Evolutionary conservation across 1,139 yeast genomes (phyloP), one percentile per base, ranked within the genome.

Genomic region (Kodamaea alishanica): DNA sequence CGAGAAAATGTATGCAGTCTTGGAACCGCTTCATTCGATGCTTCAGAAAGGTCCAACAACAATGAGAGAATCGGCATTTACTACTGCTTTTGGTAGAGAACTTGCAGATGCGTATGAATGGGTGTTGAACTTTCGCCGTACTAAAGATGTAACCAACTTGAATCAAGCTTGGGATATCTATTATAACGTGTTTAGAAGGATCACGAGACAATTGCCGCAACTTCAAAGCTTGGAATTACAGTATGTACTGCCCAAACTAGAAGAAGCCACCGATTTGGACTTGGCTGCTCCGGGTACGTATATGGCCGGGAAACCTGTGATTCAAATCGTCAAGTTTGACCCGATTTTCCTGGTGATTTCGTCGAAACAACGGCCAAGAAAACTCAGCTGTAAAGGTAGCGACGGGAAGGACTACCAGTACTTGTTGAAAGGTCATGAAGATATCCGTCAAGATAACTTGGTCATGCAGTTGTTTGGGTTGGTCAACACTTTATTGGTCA

Each of bases 151-250:
- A 33, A 84, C 95, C 23, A 90, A 89, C 52, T 67, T 94, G 58
- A 90, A 90, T 54, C 97, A 90, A 60, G 97, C 97, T 0, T 92
- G 98, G 98, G 97, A 92, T 60, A 83, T 90, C 23, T 92, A 92
- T 57, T 90, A 90, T 59, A 85, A 85, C 49, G 96, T 92, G 3
- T 92, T 92, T 77, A 77, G 96, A 50, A 79, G 96, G 45, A 88
- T 94, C 42, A 81, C 89, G 47, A 77, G 95, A 45, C 96, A 89
- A 59, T 65, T 94, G 33, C 96, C 96, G 1, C 96, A 87, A 55
- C 66, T 90, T 33, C 89, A 85, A 45, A 81, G 88, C 24, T 71
- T 92, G 45, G 98, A 94, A 50, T 67, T 92, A 44, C 96, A 89
- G 60, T 92, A 87, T 56, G 97, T 90, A 6, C 89, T 97, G 2